These are phyloP conservation scores for Didymella arachidicola DNA, from an alignment of 2,329 filamentous ascomycete species.

Conservation along the genomic window DNA sequence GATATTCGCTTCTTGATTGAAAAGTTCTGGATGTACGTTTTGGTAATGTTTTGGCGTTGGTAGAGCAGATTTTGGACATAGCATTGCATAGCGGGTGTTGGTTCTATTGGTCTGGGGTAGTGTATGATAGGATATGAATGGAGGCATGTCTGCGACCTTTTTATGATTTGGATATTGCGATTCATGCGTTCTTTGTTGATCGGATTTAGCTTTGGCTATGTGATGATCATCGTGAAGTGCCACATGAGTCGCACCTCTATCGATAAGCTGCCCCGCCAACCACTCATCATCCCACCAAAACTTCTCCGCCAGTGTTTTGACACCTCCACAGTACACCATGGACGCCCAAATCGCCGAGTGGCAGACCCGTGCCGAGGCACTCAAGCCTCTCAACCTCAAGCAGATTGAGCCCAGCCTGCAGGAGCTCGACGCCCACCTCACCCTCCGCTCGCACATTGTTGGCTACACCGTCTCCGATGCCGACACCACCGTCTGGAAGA, in stretches of 20 bases:
- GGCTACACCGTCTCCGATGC: slow-evolving; percentile 79
- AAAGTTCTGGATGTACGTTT: slow-evolving; percentile 4
- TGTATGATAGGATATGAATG: slow-evolving; percentile 11
- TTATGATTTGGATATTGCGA: background rate
- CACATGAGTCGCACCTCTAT: slow-evolving; percentile 10
- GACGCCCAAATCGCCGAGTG: slow-evolving; percentile 60
- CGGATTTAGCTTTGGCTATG: background rate
- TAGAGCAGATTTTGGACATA: background rate
- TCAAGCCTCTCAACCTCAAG: slow-evolving; percentile 77
- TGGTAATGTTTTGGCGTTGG: slow-evolving; percentile 33
- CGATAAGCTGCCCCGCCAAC: slow-evolving; percentile 22
- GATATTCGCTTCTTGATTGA: slow-evolving; percentile 4
- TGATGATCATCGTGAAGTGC: background rate
- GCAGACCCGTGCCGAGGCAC: slow-evolving; percentile 61
- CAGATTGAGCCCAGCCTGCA: slow-evolving; percentile 76
- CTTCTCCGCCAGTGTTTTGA: slow-evolving; percentile 18
- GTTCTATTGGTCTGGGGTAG: background rate
- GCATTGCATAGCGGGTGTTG: slow-evolving; percentile 20
- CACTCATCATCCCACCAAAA: slow-evolving; percentile 25
- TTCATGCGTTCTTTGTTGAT: background rate
- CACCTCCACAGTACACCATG: slow-evolving; percentile 31
- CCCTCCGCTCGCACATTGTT: slow-evolving; percentile 83
- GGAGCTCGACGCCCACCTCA: slow-evolving; percentile 86
- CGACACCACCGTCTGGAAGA: slow-evolving; percentile 84
- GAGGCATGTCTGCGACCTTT: background rate